Conservation (phyloP, 768 basidiomycete species). For the Boletus sp. region DNA sequence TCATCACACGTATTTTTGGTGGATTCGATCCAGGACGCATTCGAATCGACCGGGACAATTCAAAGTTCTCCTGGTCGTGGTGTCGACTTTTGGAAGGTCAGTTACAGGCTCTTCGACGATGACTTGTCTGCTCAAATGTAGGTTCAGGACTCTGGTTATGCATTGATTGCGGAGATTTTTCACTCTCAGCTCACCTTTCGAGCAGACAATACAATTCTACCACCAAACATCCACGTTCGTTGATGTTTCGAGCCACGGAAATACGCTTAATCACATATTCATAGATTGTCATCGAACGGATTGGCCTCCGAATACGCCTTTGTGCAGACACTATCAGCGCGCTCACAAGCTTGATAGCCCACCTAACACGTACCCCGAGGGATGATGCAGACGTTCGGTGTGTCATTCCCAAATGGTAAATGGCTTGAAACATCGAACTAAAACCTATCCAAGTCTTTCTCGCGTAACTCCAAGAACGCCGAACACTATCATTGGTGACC, state of each 20-base stretch:
- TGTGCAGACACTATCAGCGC: constrained; percentile 75
- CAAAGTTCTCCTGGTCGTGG: constrained; percentile 32
- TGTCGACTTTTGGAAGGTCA: constrained; percentile 64
- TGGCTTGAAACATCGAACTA: background rate
- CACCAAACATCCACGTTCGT: constrained; percentile 40
- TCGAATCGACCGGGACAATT: constrained; percentile 15
- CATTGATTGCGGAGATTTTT: constrained; percentile 57
- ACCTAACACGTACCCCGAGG: constrained; percentile 46
- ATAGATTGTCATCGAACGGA: constrained; percentile 55
- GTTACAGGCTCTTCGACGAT: constrained; percentile 17
- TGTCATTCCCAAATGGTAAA: background rate
- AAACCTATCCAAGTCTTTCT: constrained; percentile 10
- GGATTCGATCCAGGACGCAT: constrained; percentile 46
- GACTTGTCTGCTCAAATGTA: constrained; percentile 1
- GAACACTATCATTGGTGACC: constrained; percentile 2
- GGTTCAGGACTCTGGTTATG: constrained; percentile 60
- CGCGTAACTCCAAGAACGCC: constrained; percentile 1
- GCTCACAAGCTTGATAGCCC: constrained; percentile 52
- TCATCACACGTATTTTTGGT: constrained; percentile 50
- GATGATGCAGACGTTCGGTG: constrained; percentile 28
- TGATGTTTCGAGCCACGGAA: background rate
- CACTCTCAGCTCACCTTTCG: constrained; percentile 46
- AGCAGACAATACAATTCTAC: constrained; percentile 20
- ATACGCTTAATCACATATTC: background rate
- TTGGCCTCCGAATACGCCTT: constrained; percentile 58